Evolutionary conservation across 2,329 filamentous ascomycete genomes (phyloP).

Genomic region (Lachnellula suecica): DNA sequence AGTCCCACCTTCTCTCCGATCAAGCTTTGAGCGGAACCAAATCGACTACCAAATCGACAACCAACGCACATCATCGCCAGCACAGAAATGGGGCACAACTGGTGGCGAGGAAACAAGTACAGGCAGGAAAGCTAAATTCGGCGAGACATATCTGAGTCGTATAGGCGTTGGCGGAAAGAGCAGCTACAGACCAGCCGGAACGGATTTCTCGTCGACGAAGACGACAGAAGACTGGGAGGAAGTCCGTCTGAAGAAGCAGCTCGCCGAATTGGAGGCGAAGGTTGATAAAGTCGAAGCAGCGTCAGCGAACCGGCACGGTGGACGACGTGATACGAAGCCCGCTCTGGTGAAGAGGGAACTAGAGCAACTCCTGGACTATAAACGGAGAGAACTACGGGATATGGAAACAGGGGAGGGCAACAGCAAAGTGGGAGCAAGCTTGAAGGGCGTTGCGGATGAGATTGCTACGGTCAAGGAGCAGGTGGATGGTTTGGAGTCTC

Average conservation of each 20-base stretch:
- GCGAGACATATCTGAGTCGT: constrained; percentile 91
- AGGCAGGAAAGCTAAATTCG: constrained; percentile 94
- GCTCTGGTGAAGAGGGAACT: constrained; percentile 92
- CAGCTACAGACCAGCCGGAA: constrained; percentile 78
- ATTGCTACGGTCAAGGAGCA: constrained; percentile 90
- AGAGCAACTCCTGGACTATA: constrained; percentile 93
- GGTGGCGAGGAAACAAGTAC: constrained; percentile 79
- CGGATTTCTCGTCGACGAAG: constrained; percentile 83
- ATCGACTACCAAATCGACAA: constrained; percentile 95
- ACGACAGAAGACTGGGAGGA: constrained; percentile 96
- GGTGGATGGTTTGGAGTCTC: constrained; percentile 83
- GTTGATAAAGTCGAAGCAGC: constrained; percentile 78
- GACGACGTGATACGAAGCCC: constrained; percentile 75
- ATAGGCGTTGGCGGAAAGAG: constrained; percentile 75
- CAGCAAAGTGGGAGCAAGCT: constrained; percentile 65
- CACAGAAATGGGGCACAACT: constrained; percentile 76
- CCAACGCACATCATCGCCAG: constrained; percentile 58
- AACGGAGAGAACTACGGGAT: constrained; percentile 75
- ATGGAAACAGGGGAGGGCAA: constrained; percentile 70
- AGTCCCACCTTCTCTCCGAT: constrained; percentile 85
- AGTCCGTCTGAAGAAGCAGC: constrained; percentile 88
- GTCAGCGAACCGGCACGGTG: constrained; percentile 61
- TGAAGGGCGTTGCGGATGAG: constrained; percentile 82
- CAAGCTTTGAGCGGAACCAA: constrained; percentile 91
- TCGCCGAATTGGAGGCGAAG: constrained; percentile 85